Evolutionary conservation across 768 basidiomycete species (phyloP), one percentile per base, ranked within the genome.

Genomic region (Ramaria rubella): DNA sequence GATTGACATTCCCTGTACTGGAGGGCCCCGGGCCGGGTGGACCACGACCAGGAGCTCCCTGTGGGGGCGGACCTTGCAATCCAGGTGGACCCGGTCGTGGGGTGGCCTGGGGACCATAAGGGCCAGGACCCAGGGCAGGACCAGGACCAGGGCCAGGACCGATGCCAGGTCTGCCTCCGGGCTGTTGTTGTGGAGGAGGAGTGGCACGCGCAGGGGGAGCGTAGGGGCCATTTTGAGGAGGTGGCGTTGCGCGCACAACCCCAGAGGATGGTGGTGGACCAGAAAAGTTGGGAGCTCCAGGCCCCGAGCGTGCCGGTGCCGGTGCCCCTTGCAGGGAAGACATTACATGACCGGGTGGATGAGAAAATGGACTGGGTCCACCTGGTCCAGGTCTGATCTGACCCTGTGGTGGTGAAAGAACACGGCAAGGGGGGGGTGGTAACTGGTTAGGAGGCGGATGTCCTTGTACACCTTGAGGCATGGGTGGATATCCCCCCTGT

Each of bases 301-400:
- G 62, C 49, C 60, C 52, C 12, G 56, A 58, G 17, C 60, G 57
- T 1, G 64, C 59, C 24, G 66, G 62, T 8, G 62, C 26, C 55
- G 58, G n/a, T n/a, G n/a, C n/a, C 29, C 56, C 56, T 59, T 75
- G 77, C 38, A 75, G 75, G 34, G 75, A 66, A 19, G 55, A 56
- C 34, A 56, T 14, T 11, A 71, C 49, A 30, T 74, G 71, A 17
- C 68, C 73, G n/a, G 71, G 70, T 4, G 67, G 61, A 15, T 74
- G 77, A 3, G 72, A 77, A 62, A 79, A 82, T 53, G 77, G 81
- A 45, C 76, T 74, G 6, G 78, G 73, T 2, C 76, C 75, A 49
- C 73, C 72, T 23, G 75, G 70, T 38, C 64, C 66, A 31, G 44
- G 43, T 49, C 61, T 45, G 34, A 69, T 71, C 14, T 69, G 69